phyloP scores from a whole-genome alignment of 805 yeast genomes.

The Lipomyces yamanashiensis region DNA sequence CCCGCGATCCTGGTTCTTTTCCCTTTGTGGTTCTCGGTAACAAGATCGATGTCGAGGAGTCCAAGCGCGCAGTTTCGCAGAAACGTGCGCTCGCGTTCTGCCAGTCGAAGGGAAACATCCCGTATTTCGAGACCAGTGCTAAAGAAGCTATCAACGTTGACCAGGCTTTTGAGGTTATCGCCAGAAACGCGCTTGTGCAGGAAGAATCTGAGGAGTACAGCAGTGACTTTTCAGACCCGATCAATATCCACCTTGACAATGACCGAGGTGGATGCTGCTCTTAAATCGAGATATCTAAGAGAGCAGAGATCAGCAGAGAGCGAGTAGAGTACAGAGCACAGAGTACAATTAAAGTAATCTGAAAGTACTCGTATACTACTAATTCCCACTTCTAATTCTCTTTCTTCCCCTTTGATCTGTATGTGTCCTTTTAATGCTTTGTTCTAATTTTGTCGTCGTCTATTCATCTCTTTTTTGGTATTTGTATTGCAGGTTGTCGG shows the following conservation, averaged over 20 bases:
- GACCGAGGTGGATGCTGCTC: slow-evolving; percentile 67
- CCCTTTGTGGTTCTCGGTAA: slow-evolving; percentile 96
- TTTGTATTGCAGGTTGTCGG: neutral
- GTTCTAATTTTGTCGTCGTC: neutral
- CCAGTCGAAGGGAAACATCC: slow-evolving; percentile 73
- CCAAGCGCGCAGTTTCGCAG: slow-evolving; percentile 70
- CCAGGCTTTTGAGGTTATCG: slow-evolving; percentile 90
- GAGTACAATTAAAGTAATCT: neutral
- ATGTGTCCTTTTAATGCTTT: neutral
- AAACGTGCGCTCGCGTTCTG: slow-evolving; percentile 67
- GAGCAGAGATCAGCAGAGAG: neutral
- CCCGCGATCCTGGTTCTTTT: slow-evolving; percentile 89
- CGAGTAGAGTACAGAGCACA: neutral
- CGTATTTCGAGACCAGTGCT: slow-evolving; percentile 96
- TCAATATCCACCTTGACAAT: slow-evolving; percentile 88
- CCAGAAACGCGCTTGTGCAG: slow-evolving; percentile 93
- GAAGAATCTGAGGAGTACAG: slow-evolving; percentile 88
- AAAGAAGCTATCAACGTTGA: slow-evolving; percentile 95
- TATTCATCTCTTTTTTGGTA: neutral
- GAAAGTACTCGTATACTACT: neutral
- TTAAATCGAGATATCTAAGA: neutral
- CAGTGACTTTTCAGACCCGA: slow-evolving; percentile 95
- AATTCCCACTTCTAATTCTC: neutral
- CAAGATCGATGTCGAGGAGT: slow-evolving; percentile 92
- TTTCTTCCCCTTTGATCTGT: neutral